A percentile compares a stretch with the other conserved stretches of the same genome.
Evolutionary conservation across 2,329 filamentous ascomycete species (phyloP).

Genomic region (Neonectria neomacrospora): DNA sequence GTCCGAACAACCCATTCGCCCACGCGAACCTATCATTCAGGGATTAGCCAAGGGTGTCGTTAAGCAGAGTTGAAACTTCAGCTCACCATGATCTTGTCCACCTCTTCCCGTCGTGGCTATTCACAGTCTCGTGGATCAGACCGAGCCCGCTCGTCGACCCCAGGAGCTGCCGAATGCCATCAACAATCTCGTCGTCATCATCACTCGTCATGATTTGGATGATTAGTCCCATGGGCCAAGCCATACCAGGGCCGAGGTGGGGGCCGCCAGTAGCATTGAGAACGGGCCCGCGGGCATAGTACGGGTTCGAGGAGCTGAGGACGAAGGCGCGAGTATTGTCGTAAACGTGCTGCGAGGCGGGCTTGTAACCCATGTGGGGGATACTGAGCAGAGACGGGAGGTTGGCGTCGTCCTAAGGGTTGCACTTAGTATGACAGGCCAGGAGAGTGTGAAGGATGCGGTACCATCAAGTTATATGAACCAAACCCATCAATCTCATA

Average conservation of each 20-base stretch:
- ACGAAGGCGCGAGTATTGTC: constrained; percentile 82
- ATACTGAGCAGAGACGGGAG: constrained; percentile 71
- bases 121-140: constrained; percentile 76
- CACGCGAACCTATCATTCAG: constrained; percentile 77
- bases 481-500: constrained; percentile 78
- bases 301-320: constrained; percentile 76
- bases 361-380: constrained; percentile 66
- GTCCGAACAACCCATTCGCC: constrained; percentile 89
- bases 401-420: constrained; percentile 68
- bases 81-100: constrained; percentile 53
- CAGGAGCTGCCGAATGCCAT: constrained; percentile 72
- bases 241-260: constrained; percentile 71
- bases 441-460: background rate
- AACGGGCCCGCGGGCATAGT: constrained; percentile 68
- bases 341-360: constrained; percentile 72
- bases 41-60: background rate
- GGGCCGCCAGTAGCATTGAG: constrained; percentile 64
- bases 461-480: constrained; percentile 65
- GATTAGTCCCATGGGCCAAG: constrained; percentile 89
- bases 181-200: constrained; percentile 77
- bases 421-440: constrained; percentile 7
- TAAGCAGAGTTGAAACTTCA: background rate
- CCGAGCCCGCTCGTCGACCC: constrained; percentile 78
- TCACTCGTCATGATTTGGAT: constrained; percentile 82
- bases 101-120: constrained; percentile 46